phyloP scores from a whole-genome alignment of 495 filamentous ascomycete genomes.

The Amniculicola lignicola region DNA sequence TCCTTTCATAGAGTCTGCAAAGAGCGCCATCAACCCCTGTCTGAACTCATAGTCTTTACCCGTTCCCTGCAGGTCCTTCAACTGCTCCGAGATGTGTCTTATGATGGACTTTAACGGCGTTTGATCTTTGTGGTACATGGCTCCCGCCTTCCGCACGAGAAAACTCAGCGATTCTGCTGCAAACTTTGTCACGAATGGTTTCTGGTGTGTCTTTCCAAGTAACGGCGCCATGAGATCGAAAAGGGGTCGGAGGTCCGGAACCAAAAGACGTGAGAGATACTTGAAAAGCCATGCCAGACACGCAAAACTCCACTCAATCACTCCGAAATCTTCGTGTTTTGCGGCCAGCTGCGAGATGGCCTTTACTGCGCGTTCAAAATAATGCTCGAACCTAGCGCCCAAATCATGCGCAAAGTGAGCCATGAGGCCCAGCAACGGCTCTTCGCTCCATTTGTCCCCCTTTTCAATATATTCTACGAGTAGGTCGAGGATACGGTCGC shows the following conservation, averaged over 20 bases:
- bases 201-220: constrained; percentile 77
- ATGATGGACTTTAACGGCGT: constrained; percentile 65
- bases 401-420: constrained; percentile 90
- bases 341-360: constrained; percentile 65
- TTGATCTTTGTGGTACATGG: constrained; percentile 67
- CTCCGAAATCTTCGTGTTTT: constrained; percentile 64
- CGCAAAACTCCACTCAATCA: constrained; percentile 94
- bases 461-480: constrained; percentile 74
- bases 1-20: constrained; percentile 83
- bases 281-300: constrained; percentile 96
- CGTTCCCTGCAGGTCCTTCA: constrained; percentile 51
- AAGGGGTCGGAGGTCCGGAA: constrained; percentile 78
- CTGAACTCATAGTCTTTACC: constrained; percentile 62
- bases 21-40: constrained; percentile 85
- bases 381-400: constrained; percentile 79
- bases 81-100: constrained; percentile 63
- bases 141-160: constrained; percentile 80
- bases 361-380: constrained; percentile 69
- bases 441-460: constrained; percentile 69
- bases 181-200: constrained; percentile 80
- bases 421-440: constrained; percentile 79
- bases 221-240: constrained; percentile 80
- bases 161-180: constrained; percentile 95
- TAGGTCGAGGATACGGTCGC: constrained; percentile 75
- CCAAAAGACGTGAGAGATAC: constrained; percentile 81